Evolutionary conservation across 2,329 filamentous ascomycete genomes (phyloP).

Genomic region (Fusarium protoensiforme): DNA sequence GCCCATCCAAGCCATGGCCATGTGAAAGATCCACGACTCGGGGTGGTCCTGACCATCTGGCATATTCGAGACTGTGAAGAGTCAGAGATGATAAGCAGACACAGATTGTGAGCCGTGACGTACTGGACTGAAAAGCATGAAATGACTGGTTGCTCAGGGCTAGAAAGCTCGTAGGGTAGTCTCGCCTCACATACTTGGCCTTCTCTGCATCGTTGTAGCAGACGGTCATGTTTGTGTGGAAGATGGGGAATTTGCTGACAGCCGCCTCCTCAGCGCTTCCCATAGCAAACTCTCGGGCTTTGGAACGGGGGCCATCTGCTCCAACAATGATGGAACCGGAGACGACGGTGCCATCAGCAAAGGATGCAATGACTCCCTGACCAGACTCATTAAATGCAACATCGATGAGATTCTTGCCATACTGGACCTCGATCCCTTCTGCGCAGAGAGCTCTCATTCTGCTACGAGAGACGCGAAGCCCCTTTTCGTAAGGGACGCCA

Average conservation of each 20-base stretch:
- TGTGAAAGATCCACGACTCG: constrained; percentile 39
- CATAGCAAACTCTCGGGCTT: constrained; percentile 33
- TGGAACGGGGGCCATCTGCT: constrained; percentile 35
- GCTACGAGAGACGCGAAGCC: constrained; percentile 33
- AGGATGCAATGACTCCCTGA: constrained; percentile 23
- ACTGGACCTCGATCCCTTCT: constrained; percentile 32
- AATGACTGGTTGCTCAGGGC: constrained; percentile 37
- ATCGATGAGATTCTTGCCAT: constrained; percentile 31
- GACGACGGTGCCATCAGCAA: constrained; percentile 20
- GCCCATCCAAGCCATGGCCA: constrained; percentile 39
- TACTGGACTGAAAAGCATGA: constrained; percentile 38
- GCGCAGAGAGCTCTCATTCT: constrained; percentile 32
- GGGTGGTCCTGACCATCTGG: constrained; percentile 33
- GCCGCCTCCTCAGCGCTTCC: constrained; percentile 27
- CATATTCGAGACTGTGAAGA: constrained; percentile 33
- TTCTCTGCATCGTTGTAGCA: constrained; percentile 37
- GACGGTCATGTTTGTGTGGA: constrained; percentile 40
- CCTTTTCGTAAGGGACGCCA: constrained; percentile 34
- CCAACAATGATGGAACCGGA: constrained; percentile 30
- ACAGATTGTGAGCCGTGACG: background rate
- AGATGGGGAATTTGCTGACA: constrained; percentile 38
- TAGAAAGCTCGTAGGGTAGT: constrained; percentile 35
- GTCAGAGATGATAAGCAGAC: background rate
- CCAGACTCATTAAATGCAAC: constrained; percentile 32
- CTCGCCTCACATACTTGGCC: constrained; percentile 23